Evolutionary conservation across 768 basidiomycete genomes (phyloP), one percentile per base, ranked within the genome.

Genomic region (Dendrothele bispora): DNA sequence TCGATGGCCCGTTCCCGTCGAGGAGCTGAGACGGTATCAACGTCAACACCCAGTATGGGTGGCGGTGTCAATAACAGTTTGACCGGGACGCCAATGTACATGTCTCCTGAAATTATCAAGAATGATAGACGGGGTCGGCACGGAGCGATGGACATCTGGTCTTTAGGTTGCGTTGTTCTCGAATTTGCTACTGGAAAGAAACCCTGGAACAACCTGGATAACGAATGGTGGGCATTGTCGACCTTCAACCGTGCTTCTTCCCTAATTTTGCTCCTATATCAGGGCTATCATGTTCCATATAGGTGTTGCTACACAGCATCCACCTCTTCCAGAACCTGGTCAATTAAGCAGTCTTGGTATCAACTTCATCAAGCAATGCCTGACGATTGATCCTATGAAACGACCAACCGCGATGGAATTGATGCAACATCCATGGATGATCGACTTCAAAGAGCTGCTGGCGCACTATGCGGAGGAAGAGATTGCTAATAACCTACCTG

Each of bases 271-370:
- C 25, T 52, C 43, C 20, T 28, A 43, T 39, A 14, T 2, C 57
- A 95, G 95, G 95, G 95, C 95, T n/a, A 95, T 98, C 69, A 98
- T 98, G 95, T 98, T 95, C 75, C 94, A 95, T 62, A 97, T 98
- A 48, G 95, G 95, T 37, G 91, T 97, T 37, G 90, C 95, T 6
- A 95, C 93, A 3, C 89, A 98, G 57, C 93, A 97, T 59, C 97
- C 97, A 15, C 95, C 94, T 7, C 71, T 99, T 12, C 97, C 97
- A 3, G 94, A 98, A 56, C 79, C 89, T 7, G 84, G 83, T 40
- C 91, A 98, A 67, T 82, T 98, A 24, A 88, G 91, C 58, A 84
- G 86, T 32, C 63, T 86, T 28, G 97, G 97, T 20, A 93, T 98
- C 63, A 85, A 84, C 64, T 98, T 98, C 64, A 95, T 97, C 69